Evolutionary conservation across 169 alveolate genomes (phyloP), one percentile per base, ranked within the genome.

Genomic region (Cryptosporidium viatorum): DNA sequence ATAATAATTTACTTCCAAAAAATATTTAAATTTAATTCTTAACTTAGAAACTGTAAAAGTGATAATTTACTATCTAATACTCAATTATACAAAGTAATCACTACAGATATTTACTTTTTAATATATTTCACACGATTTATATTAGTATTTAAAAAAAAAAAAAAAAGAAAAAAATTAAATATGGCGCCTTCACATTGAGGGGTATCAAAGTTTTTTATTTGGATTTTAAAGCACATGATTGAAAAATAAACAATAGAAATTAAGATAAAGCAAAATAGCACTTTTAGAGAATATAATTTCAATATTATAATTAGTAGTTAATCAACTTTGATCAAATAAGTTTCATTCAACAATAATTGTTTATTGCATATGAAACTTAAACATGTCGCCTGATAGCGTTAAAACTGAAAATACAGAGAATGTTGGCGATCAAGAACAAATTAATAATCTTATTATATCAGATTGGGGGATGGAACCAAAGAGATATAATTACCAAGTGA

Each of bases 321-420:
- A 55, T 23, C 8, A 55, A 55, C 16, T 55, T 55, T 9, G 1
- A 26, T 16, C 9, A 8, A 26, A 55, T 21, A 23, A 48, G 12
- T 55, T 55, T 55, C 12, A 55, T 10, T 23, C n/a, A 55, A 55
- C n/a, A 55, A 21, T 55, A 55, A 55, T 2, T n/a, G 4, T 55
- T 55, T 3, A 26, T 26, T 55, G 4, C 67, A 55, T 55, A 55
- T 55, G 67, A 55, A 6, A 52, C 33, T 37, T 62, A 10, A 73
- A 58, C n/a, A 80, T 80, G 89, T 80, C 89, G 21, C 89, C 89
- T 62, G 89, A 80, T 58, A 80, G 75, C 41, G 37, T 67, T 33
- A 73, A 73, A 31, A 62, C 68, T 80, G 89, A 80, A 18, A 65
- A 65, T 26, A 80, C 31, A 16, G 89, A 80, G 23, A 65, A 62